Base-by-base conservation (phyloP, 176 grass and related monocot genomes). In the Carex myosuroides region DNA sequence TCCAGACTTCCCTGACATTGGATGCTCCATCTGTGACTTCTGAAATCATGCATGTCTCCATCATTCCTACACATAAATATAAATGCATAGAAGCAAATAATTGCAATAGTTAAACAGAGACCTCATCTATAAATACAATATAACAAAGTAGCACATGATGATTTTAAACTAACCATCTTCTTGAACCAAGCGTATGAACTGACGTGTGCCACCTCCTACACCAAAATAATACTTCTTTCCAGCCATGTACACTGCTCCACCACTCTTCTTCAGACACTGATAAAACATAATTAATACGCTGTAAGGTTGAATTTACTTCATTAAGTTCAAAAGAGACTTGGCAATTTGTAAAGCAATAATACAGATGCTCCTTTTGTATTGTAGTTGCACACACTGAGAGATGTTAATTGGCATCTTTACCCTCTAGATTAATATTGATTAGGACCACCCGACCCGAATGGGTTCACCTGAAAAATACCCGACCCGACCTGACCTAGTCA, bases 171-270 rank as follows among this genome's bases (percentile, higher is more conserved):
- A 69, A 99, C 93, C 96, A 81, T 99, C 96, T 95, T 99, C 88
- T 90, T 87, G 78, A 88, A 99, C 89, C 88, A 99, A 88, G 72
- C 80, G 78, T 74, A 99, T 71, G 85, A 99, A 99, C 48, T 92
- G 96, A 59, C 88, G 94, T 29, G 96, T 99, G 29, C 96, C 96
- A 83, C 96, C 96, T 85, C 96, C 96, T 60, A 99, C 96, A 3
- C 93, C 96, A 89, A 95, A 95, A 85, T 99, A 99, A 85, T 99
- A 85, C 48, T 99, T 99, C 60, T 99, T 99, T 81, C 93, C 91
- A 68, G 91, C 96, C 93, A 99, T 87, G 79, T 94, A 99, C 75
- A 95, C 87, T 37, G 86, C 60, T 90, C 95, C 92, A 68, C 60
- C 70, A 59, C 85, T 67, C 62, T 83, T 83, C 41, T 21, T 84